phyloP scores from a whole-genome alignment of 2,329 filamentous ascomycete genomes.

The Madurella mycetomatis region DNA sequence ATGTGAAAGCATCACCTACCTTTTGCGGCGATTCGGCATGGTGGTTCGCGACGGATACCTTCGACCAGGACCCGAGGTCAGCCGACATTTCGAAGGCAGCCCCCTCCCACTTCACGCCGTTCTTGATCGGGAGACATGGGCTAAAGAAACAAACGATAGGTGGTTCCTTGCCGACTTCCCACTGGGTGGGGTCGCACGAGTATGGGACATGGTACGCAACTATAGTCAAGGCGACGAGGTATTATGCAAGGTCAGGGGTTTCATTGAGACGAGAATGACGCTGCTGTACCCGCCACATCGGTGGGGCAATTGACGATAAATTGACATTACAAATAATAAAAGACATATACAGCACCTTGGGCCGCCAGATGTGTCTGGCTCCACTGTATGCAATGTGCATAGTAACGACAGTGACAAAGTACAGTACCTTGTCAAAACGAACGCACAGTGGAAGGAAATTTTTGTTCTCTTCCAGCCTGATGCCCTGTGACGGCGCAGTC shows the following conservation, averaged over 20 bases:
- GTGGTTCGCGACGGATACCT: slow-evolving; percentile 5
- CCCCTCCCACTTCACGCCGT: slow-evolving; percentile 1
- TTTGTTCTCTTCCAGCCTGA: no score
- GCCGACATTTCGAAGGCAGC: no score
- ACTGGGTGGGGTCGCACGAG: neutral
- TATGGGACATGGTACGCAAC: slow-evolving; percentile 9
- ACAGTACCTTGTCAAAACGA: no score
- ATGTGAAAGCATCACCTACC: neutral
- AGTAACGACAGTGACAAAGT: no score
- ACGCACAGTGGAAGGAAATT: no score
- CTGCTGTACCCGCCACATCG: neutral
- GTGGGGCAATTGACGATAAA: neutral
- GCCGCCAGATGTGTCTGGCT: no score
- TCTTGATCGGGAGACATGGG: neutral
- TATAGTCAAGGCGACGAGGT: neutral
- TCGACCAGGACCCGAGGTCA: neutral
- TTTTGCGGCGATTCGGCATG: slow-evolving; percentile 13
- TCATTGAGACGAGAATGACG: slow-evolving; percentile 4
- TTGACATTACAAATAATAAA: no score
- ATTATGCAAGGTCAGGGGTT: neutral
- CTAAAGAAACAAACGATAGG: neutral
- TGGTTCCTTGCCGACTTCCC: neutral
- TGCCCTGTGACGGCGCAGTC: no score
- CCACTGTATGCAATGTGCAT: no score
- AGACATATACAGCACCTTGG: no score